phyloP scores from a whole-genome alignment of 2,329 filamentous ascomycete genomes.

The Aspergillus carbonarius region DNA sequence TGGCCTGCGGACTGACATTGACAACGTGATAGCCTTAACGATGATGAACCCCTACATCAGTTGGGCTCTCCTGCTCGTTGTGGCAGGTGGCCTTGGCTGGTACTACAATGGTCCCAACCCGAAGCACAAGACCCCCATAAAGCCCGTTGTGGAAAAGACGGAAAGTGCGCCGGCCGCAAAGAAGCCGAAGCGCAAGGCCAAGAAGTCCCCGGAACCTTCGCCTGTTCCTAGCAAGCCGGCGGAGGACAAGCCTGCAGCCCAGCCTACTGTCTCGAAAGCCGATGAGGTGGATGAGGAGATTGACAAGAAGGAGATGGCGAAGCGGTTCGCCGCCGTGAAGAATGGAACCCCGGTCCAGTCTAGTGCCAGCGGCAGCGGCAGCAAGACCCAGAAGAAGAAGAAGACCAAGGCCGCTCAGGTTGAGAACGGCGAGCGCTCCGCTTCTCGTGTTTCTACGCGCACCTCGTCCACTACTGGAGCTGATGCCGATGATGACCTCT shows the following conservation, averaged over 20 bases:
- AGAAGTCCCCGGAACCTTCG: constrained; percentile 32
- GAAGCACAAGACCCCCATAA: constrained; percentile 33
- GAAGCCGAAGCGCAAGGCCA: constrained; percentile 44
- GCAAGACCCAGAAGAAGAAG: constrained; percentile 60
- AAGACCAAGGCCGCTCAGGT: constrained; percentile 67
- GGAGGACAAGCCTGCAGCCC: constrained; percentile 32
- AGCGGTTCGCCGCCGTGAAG: constrained; percentile 68
- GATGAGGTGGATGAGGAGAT: constrained; percentile 56
- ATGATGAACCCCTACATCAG: constrained; percentile 47
- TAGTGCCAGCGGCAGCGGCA: constrained; percentile 15
- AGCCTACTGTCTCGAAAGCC: constrained; percentile 28
- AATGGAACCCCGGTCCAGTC: constrained; percentile 62
- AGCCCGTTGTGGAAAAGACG: constrained; percentile 34
- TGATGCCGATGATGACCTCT: constrained; percentile 79
- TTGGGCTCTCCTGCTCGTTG: constrained; percentile 45
- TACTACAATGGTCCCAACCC: constrained; percentile 40
- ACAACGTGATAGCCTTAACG: constrained; percentile 19
- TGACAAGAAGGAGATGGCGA: constrained; percentile 74
- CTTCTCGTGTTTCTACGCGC: constrained; percentile 51
- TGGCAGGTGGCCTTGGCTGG: constrained; percentile 42
- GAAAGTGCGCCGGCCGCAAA: constrained; percentile 35
- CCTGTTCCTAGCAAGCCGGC: constrained; percentile 30
- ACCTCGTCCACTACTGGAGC: constrained; percentile 70
- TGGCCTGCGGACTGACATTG: constrained; percentile 3
- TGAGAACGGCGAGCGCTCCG: constrained; percentile 42